phyloP scores from a whole-genome alignment of 1,284 basidiomycete genomes.

The Singerocomus rubriflavus region DNA sequence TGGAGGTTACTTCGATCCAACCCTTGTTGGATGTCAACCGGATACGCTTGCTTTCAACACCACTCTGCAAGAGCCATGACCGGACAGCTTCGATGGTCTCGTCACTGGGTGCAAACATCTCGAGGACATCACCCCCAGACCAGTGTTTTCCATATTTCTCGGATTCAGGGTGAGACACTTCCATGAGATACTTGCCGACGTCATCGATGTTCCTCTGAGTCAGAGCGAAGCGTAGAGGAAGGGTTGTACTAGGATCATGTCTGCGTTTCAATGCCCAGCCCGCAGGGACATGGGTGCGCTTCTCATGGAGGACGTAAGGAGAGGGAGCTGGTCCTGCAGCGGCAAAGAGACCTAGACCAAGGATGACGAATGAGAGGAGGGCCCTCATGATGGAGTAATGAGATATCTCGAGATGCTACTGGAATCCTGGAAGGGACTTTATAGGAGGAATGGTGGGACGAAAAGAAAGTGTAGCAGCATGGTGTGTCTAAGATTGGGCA shows the following conservation, averaged over 20 bases:
- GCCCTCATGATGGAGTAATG: constrained; percentile 12
- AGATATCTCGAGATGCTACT: neutral
- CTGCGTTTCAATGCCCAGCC: constrained; percentile 35
- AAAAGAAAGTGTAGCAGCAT: constrained; percentile 6
- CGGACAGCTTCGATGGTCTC: constrained; percentile 37
- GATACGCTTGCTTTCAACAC: constrained; percentile 33
- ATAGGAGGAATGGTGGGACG: constrained; percentile 15
- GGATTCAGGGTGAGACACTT: constrained; percentile 44
- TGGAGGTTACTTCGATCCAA: constrained; percentile 43
- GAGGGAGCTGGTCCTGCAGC: constrained; percentile 13
- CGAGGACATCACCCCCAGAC: constrained; percentile 35
- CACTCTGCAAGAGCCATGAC: constrained; percentile 39
- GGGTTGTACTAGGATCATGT: constrained; percentile 19
- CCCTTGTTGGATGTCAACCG: constrained; percentile 34
- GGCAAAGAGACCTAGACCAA: constrained; percentile 18
- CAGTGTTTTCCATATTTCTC: constrained; percentile 44
- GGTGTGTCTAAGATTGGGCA: constrained; percentile 10
- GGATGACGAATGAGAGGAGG: constrained; percentile 15
- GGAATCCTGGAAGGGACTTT: constrained; percentile 3
- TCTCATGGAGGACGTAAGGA: constrained; percentile 31
- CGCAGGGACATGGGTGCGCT: constrained; percentile 28
- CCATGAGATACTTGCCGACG: constrained; percentile 37
- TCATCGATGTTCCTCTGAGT: constrained; percentile 40
- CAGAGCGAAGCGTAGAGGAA: constrained; percentile 42
- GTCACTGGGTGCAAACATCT: constrained; percentile 39